Conservation (phyloP, 805 yeast species). For the Phaffomyces antillensis region DNA sequence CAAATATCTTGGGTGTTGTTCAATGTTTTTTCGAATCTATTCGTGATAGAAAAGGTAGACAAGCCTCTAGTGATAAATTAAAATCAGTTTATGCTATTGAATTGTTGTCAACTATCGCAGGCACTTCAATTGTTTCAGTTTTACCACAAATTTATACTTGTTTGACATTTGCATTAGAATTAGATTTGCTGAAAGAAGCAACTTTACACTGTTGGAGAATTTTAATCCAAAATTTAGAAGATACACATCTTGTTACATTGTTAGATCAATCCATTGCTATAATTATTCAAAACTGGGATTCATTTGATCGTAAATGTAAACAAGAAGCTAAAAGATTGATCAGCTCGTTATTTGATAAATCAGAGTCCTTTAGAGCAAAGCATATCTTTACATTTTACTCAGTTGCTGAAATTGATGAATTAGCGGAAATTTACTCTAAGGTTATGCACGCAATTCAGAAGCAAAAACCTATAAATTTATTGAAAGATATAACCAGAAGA, state of each 20-base stretch:
- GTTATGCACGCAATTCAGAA: constrained; percentile 25
- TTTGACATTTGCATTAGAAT: constrained; percentile 70
- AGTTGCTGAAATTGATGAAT: constrained; percentile 37
- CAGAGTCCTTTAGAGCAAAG: constrained; percentile 27
- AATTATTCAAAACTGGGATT: constrained; percentile 58
- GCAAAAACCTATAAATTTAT: constrained; percentile 29
- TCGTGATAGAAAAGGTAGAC: constrained; percentile 63
- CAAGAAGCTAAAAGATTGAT: constrained; percentile 47
- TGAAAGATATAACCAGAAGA: constrained; percentile 48
- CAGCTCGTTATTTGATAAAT: constrained; percentile 27
- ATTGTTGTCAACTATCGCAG: constrained; percentile 49
- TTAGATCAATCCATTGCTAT: constrained; percentile 71
- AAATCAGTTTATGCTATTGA: constrained; percentile 69
- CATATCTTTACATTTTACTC: constrained; percentile 50
- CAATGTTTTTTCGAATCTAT: constrained; percentile 75
- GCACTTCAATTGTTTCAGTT: constrained; percentile 53
- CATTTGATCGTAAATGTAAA: constrained; percentile 43
- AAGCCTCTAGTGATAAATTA: constrained; percentile 65
- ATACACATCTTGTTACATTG: constrained; percentile 53
- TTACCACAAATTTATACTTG: constrained; percentile 84
- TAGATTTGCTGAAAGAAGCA: constrained; percentile 47
- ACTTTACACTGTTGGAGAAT: constrained; percentile 65
- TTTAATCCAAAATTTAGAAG: constrained; percentile 49
- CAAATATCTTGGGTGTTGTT: constrained; percentile 64
- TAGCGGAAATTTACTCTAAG: constrained; percentile 26